Evolutionary conservation across 148 eudicot species (phyloP), one percentile per base, ranked within the genome.

Genomic region (Agrostemma githago): DNA sequence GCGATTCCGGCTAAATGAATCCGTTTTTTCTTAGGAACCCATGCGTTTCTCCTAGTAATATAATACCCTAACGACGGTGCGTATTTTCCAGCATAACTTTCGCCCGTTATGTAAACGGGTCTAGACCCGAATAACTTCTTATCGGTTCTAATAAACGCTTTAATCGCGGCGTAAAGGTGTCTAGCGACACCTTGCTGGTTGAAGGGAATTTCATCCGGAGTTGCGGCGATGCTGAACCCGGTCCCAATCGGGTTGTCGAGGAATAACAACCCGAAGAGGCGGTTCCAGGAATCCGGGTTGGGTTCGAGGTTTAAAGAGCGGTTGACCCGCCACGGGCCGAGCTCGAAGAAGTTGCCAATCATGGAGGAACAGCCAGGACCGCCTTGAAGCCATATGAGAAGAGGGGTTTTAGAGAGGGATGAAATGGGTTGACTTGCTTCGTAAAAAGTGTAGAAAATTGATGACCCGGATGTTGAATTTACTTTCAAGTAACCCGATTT

Each of bases 341-440:
- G 86, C 68, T 87, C 98, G 68, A 80, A 89, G 75, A 86, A 89
- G 80, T 93, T 93, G 1, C 86, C 98, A 0, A 76, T 4, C 96
- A 90, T 87, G 77, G 98, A 92, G 20, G 98, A 92, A 79, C 98
- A 92, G 2, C 98, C 98, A 7, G 98, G 98, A 20, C 96, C 92
- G 0, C 97, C 95, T 82, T 93, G 97, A 38, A 93, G 94, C 98
- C 98, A 93, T 42, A 93, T 79, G 68, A 90, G 85, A 64, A 90
- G 85, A 19, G 98, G 93, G 66, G 92, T 89, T 69, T 84, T 16
- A 6, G 82, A 75, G 63, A 85, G 71, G 3, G 85, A 8, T 8
- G 82, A 76, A 68, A 53, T 80, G 53, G 86, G 81, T 1, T 41
- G 54, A 68, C 84, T 86, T 41, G 98, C 93, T 85, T 94, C 97